These are phyloP conservation scores for Venturia oleaginea DNA, from an alignment of 2,329 filamentous ascomycete species.

Conservation along the genomic window DNA sequence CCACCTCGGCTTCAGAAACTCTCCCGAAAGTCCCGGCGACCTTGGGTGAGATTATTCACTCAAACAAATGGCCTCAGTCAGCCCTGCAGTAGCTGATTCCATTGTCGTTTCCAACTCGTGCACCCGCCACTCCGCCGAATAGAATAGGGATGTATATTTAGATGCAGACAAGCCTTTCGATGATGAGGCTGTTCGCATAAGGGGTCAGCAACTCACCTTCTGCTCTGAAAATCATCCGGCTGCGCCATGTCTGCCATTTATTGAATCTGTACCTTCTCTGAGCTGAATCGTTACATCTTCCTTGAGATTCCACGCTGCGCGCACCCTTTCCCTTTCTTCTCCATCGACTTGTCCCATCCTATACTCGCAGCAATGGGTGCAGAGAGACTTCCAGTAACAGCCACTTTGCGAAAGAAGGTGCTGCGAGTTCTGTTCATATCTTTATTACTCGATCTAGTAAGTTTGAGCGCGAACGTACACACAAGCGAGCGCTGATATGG, in stretches of 20 bases:
- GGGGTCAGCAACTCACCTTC: background rate
- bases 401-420: constrained; percentile 62
- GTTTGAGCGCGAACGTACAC: constrained; percentile 21
- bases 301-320: background rate
- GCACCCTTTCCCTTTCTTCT: background rate
- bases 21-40: background rate
- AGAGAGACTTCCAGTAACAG: constrained; percentile 28
- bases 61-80: background rate
- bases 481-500: background rate
- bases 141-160: background rate
- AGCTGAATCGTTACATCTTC: background rate
- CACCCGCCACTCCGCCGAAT: background rate
- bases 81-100: constrained; percentile 4
- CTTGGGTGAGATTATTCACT: background rate
- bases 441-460: constrained; percentile 78
- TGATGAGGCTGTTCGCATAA: background rate
- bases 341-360: background rate
- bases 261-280: background rate
- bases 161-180: background rate
- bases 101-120: background rate
- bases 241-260: background rate
- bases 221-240: background rate
- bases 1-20: background rate
- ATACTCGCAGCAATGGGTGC: background rate
- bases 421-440: constrained; percentile 83